These are phyloP conservation scores for Leucosporidium creatinivorum DNA, from an alignment of 768 basidiomycete genomes.

Conservation along the genomic window DNA sequence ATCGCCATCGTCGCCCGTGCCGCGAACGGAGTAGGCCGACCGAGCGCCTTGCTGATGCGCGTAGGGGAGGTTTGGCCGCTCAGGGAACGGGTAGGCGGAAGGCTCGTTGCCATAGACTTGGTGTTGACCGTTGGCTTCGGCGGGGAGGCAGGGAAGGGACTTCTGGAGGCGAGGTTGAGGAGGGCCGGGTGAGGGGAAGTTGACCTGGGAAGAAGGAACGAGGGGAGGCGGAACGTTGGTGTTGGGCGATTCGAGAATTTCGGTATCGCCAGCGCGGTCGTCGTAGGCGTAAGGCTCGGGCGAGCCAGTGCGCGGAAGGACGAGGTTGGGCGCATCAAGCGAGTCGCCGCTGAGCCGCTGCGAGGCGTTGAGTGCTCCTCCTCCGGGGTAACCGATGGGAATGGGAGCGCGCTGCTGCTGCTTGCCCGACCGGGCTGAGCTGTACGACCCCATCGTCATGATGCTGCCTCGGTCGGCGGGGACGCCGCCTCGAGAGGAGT, in stretches of 20 bases:
- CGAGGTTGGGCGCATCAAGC: constrained; percentile 15
- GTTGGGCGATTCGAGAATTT: background rate
- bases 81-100: background rate
- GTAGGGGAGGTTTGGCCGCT: constrained; percentile 1
- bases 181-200: background rate
- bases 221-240: background rate
- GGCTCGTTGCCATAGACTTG: background rate
- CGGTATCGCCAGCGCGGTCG: background rate
- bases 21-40: constrained; percentile 26
- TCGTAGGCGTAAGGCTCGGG: background rate
- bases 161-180: constrained; percentile 6
- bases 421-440: constrained; percentile 9
- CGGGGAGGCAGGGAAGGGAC: constrained; percentile 11
- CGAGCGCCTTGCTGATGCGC: constrained; percentile 7
- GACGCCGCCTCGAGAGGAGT: background rate
- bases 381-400: too few relatives aligned
- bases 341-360: constrained; percentile 3
- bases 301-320: background rate
- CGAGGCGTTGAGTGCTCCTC: background rate
- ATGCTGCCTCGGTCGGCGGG: constrained; percentile 23
- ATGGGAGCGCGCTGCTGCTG: background rate
- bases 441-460: constrained; percentile 15
- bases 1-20: background rate
- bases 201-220: background rate
- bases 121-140: constrained; percentile 1